phyloP scores from a whole-genome alignment of 345 rosid species.

The Sonneratia caseolaris region DNA sequence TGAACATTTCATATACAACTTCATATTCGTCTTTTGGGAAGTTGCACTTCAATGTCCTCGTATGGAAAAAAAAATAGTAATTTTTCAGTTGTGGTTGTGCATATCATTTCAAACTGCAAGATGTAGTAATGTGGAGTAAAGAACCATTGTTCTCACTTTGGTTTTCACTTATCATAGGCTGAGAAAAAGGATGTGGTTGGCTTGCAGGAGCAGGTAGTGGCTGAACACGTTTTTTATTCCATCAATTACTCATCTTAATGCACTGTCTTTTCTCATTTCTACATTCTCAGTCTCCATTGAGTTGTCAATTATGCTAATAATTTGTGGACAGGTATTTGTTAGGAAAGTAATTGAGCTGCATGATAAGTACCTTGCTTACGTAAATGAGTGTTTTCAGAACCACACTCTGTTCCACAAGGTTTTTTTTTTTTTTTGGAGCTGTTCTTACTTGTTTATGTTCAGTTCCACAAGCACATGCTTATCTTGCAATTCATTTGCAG shows the following conservation, averaged over 20 bases:
- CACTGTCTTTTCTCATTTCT: not conserved
- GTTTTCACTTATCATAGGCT: constrained; percentile 28
- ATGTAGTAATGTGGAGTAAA: not conserved
- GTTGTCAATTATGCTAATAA: constrained; percentile 6
- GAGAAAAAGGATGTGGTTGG: constrained; percentile 40
- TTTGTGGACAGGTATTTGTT: constrained; percentile 59
- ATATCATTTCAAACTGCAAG: not conserved
- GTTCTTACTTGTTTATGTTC: not conserved
- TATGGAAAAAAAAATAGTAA: too few relatives aligned
- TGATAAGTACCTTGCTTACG: constrained; percentile 74
- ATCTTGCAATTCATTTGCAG: constrained; percentile 15
- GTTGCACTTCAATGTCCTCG: too few relatives aligned
- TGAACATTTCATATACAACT: too few relatives aligned
- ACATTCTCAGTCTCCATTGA: not conserved
- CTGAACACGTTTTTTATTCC: not conserved
- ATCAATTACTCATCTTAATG: not conserved
- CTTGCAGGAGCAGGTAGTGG: constrained; percentile 71
- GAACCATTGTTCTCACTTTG: not conserved
- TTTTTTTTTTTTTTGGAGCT: not conserved
- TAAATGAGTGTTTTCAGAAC: constrained; percentile 63
- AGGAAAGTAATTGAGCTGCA: constrained; percentile 77
- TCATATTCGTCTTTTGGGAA: too few relatives aligned
- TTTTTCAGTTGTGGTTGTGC: too few relatives aligned
- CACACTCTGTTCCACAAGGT: constrained; percentile 79
- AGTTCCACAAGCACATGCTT: not conserved